Evolutionary conservation across 176 grass and related monocot genomes (phyloP), one percentile per base, ranked within the genome.

Genomic region (Zea luxurians): DNA sequence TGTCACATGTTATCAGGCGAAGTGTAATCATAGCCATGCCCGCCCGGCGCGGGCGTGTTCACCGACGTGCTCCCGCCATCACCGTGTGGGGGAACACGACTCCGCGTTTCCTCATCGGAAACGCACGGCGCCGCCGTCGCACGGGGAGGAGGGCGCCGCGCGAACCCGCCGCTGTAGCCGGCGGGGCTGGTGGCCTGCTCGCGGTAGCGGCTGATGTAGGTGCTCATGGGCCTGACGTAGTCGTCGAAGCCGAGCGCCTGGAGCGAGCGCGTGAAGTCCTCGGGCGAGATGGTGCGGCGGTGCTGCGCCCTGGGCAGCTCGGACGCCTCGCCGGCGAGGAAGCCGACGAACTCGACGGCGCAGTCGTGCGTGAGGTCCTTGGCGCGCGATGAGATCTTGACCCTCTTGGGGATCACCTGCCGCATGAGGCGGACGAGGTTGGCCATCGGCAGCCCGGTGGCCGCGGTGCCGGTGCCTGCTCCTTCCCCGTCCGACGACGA

Each of bases 271-370:
- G 60, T 67, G n/a, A 89, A 86, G 79, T 97, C 90, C 13, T 93
- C 93, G 21, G 74, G 90, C 8, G 83, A 81, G 35, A 97, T 60
- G 75, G 81, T 93, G 60, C 78, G 86, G 59, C 86, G 81, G 37
- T 57, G 75, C 78, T 93, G 61, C 6, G 53, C 46, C 75, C 9
- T 38, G 49, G 86, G 88, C 27, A 20, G 75, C 46, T 83, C 81
- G 46, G 27, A 48, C 36, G 93, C 93, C 84, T 97, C 90, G 27
- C 76, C 69, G 15, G 86, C 52, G 55, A 97, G 34, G 62, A 97
- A 90, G 59, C 82, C 84, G 45, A 89, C 85, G 78, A 84, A 97
- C 81, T 97, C 93, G 3, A 91, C 78, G 7, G 80, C 86, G 70
- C 86, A 92, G 60, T 88, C 78, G 67, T 97, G 88, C 43, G 89